Percentiles rank a stretch among this genome's conserved stretches.
Conservation (phyloP, 2,329 filamentous ascomycete genomes). For the Stemphylium vesicarium region DNA sequence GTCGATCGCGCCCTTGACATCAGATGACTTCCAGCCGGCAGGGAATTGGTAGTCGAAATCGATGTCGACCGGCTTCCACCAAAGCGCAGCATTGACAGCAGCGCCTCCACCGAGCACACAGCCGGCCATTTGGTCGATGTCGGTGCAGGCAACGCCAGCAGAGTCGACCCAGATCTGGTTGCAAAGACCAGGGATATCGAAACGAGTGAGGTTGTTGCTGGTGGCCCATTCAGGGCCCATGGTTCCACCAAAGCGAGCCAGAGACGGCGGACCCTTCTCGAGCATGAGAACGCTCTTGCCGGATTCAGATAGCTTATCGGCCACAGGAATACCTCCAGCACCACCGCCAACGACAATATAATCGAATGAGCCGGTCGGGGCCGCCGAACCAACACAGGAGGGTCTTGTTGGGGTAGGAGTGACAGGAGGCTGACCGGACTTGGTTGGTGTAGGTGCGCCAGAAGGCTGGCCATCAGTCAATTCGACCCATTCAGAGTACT, state of each 20-base stretch:
- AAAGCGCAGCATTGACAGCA: slow-evolving; percentile 71
- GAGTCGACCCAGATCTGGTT: slow-evolving; percentile 73
- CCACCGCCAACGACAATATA: slow-evolving; percentile 71
- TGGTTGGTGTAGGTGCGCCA: slow-evolving; percentile 29
- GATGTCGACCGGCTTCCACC: slow-evolving; percentile 68
- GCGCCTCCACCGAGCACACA: slow-evolving; percentile 73
- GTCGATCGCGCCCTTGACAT: slow-evolving; percentile 65
- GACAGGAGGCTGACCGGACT: slow-evolving; percentile 23
- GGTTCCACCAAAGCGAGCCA: slow-evolving; percentile 68
- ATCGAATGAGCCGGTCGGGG: slow-evolving; percentile 60
- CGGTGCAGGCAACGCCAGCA: slow-evolving; percentile 68
- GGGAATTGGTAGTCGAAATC: slow-evolving; percentile 80
- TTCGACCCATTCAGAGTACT: slow-evolving; percentile 51
- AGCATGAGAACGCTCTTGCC: slow-evolving; percentile 69
- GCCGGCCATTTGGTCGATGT: slow-evolving; percentile 75
- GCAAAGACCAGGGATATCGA: slow-evolving; percentile 74
- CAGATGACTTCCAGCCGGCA: slow-evolving; percentile 69
- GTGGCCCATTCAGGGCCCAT: slow-evolving; percentile 68
- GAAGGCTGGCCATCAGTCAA: slow-evolving; percentile 38
- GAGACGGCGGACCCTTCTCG: slow-evolving; percentile 60
- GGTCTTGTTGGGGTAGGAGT: slow-evolving; percentile 40
- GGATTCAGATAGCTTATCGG: slow-evolving; percentile 67
- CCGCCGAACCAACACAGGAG: slow-evolving; percentile 45
- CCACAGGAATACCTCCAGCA: slow-evolving; percentile 65
- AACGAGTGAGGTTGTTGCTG: slow-evolving; percentile 69